Conservation (phyloP, 495 filamentous ascomycete genomes). For the Entonaema liquescens region DNA sequence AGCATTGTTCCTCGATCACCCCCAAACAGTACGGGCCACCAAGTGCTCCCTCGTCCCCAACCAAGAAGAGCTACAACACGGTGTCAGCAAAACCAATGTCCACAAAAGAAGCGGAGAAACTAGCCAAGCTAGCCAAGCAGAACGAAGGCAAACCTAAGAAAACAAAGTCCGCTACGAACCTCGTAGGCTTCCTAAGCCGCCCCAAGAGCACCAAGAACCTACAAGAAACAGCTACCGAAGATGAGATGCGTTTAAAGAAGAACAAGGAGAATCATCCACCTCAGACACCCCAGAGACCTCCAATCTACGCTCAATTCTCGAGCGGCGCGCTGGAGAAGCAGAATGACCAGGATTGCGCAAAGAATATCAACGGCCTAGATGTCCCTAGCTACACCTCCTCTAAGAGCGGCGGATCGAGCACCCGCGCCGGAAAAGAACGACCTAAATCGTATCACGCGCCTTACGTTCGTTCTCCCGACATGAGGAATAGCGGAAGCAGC, state of each 20-base stretch:
- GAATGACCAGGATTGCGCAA: slow-evolving; percentile 18
- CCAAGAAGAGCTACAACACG: slow-evolving; percentile 73
- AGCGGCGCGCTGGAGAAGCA: slow-evolving; percentile 48
- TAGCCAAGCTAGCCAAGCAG: slow-evolving; percentile 55
- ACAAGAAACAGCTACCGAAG: slow-evolving; percentile 50
- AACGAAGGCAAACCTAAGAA: slow-evolving; percentile 73
- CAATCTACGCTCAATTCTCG: slow-evolving; percentile 79
- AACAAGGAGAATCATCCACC: slow-evolving; percentile 80
- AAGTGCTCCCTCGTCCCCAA: slow-evolving; percentile 53
- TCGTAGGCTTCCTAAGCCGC: slow-evolving; percentile 69
- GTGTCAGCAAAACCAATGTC: slow-evolving; percentile 70
- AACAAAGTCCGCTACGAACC: slow-evolving; percentile 82
- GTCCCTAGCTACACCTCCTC: slow-evolving; percentile 19
- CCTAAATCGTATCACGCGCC: slow-evolving; percentile 44
- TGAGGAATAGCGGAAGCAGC: slow-evolving; percentile 45
- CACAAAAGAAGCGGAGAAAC: slow-evolving; percentile 65
- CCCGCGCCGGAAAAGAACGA: slow-evolving; percentile 33
- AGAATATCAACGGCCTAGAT: not conserved
- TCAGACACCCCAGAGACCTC: slow-evolving; percentile 63
- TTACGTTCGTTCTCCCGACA: slow-evolving; percentile 48
- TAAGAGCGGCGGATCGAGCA: slow-evolving; percentile 13
- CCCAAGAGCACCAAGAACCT: slow-evolving; percentile 68
- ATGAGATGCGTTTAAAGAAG: slow-evolving; percentile 56
- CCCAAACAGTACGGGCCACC: slow-evolving; percentile 45
- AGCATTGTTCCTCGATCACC: slow-evolving; percentile 50